These are phyloP conservation scores for Incumbomyces delicatus DNA, from an alignment of 2,329 filamentous ascomycete species.

Conservation along the genomic window DNA sequence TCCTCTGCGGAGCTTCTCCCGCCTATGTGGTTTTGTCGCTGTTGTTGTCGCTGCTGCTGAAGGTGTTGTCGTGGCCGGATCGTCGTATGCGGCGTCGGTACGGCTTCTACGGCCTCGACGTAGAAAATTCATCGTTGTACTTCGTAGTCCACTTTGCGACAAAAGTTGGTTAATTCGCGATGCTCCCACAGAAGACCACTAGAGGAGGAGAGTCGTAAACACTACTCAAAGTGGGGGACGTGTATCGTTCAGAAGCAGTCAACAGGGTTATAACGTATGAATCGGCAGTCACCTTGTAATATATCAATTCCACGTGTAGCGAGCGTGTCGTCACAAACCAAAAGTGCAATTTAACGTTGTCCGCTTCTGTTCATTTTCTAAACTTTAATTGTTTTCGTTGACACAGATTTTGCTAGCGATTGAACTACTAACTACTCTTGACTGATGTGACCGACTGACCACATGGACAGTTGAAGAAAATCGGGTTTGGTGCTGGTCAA, in stretches of 20 bases:
- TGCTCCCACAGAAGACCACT: too few relatives aligned
- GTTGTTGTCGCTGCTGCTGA: not conserved
- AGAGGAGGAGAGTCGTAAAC: not conserved
- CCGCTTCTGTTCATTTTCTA: not conserved
- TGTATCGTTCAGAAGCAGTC: not conserved
- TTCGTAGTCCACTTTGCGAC: not conserved
- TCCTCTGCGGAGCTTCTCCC: conserved; percentile 1
- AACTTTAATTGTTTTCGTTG: not conserved
- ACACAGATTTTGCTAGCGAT: not conserved
- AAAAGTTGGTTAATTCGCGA: not conserved
- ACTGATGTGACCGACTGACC: too few relatives aligned
- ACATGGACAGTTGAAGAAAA: not conserved
- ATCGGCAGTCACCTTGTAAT: too few relatives aligned
- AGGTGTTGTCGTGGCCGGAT: not conserved
- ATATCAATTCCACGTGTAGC: not conserved
- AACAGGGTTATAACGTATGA: not conserved
- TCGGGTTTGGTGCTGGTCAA: not conserved
- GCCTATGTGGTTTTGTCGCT: not conserved
- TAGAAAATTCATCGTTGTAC: conserved; percentile 1
- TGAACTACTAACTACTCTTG: not conserved
- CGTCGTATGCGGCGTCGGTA: not conserved
- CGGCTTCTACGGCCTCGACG: not conserved
- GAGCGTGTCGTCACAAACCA: not conserved
- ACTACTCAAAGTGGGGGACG: not conserved
- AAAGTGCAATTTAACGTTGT: not conserved